Evolutionary conservation across 495 filamentous ascomycete species (phyloP), one percentile per base, ranked within the genome.

Genomic region (Pyronema domesticum): DNA sequence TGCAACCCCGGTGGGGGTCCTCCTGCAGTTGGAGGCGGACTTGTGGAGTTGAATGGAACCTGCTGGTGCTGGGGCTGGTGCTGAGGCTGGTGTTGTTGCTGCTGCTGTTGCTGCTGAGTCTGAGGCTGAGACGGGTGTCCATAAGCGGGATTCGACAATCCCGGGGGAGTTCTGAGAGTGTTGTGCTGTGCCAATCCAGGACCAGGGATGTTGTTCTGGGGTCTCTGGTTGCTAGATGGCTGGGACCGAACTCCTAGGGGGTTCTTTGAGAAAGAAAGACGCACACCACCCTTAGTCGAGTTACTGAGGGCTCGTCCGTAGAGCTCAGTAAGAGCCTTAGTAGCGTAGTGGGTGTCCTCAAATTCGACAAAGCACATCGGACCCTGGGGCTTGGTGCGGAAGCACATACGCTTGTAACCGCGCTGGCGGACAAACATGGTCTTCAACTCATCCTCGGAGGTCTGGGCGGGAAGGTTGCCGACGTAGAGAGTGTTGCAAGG

Each of bases 331-430:
- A 96, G 74, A 0, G 89, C 83, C 65, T 93, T 94, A 54, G 91
- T 95, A 7, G 91, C 91, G 64, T 87, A 91, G 18, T 83, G 82
- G 42, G 95, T 79, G 65, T 98, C 89, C 60, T 96, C 91, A 65
- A 96, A 98, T 67, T 98, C 93, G 40, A 98, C 91, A 62, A 96
- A 96, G 63, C 91, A 96, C 93, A 96, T 96, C 10, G 93, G 91
- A 0, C 93, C 93, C 62, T 96, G 94, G 58, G 89, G 84, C 69
- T 98, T 98, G 50, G 89, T 94, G n/a, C 93, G 79, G 71, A 95
- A 94, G 63, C 88, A 95, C 4, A 98, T 80, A 37, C 91, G 76
- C 71, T 94, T 98, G 68, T 96, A 98, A 13, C 91, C 91, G 36
- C 89, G 85, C 60, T 93, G 85, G 67, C 89, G 91, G 43, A 82